phyloP scores from a whole-genome alignment of 352 stramenopile genomes.

The Peronospora destructor region DNA sequence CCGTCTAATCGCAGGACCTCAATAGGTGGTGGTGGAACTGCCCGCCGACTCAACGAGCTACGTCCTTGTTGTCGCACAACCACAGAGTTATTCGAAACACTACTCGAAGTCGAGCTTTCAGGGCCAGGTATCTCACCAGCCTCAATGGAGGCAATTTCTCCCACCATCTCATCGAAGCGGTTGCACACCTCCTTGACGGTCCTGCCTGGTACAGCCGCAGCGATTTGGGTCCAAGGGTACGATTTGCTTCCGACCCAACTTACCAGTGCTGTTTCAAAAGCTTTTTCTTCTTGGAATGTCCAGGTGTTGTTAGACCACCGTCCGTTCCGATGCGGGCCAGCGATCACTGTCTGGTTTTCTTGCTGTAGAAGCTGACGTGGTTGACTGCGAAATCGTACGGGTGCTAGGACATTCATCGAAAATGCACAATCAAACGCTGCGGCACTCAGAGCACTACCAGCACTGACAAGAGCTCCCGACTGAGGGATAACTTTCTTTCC shows the following conservation, averaged over 20 bases:
- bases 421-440: conserved; percentile 29
- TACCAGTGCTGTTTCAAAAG: conserved; percentile 67
- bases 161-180: conserved; percentile 72
- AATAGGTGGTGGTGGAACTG: conserved; percentile 59
- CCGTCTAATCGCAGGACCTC: conserved; percentile 33
- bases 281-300: conserved; percentile 81
- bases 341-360: conserved; percentile 8
- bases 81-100: not conserved
- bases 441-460: conserved; percentile 15
- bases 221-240: conserved; percentile 81
- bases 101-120: conserved; percentile 6
- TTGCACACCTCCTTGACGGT: conserved; percentile 62
- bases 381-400: conserved; percentile 15
- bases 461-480: not conserved
- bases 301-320: conserved; percentile 41
- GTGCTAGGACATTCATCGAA: conserved; percentile 15
- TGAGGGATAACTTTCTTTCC: conserved; percentile 4
- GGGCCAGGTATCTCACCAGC: conserved; percentile 4
- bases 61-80: conserved; percentile 9
- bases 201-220: conserved; percentile 55
- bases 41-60: conserved; percentile 41
- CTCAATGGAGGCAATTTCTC: conserved; percentile 68
- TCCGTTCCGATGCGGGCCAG: conserved; percentile 23
- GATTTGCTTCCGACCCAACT: conserved; percentile 46
- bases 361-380: conserved; percentile 14